Conservation (phyloP, 73 alveolate species). For the Blepharisma japonicum region DNA sequence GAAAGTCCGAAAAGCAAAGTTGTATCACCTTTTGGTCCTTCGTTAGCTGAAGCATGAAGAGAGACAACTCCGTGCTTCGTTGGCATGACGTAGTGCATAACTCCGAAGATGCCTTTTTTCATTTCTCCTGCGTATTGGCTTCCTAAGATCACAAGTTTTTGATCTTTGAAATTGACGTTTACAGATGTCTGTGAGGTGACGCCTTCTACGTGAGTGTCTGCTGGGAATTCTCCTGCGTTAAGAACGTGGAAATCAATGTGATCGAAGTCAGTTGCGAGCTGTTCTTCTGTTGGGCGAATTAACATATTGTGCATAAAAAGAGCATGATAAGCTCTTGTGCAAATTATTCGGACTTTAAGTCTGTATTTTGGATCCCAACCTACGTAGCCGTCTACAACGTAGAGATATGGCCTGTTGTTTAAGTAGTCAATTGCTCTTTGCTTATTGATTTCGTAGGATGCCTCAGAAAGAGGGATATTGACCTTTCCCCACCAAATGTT, state of each 20-base stretch:
- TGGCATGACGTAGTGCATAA: conserved; percentile 91
- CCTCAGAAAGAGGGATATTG: conserved; percentile 67
- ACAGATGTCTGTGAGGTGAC: conserved; percentile 88
- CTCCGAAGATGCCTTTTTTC: conserved; percentile 93
- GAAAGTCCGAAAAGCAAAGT: conserved; percentile 92
- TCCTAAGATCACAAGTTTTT: conserved; percentile 87
- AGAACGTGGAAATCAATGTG: conserved; percentile 66
- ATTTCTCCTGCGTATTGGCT: conserved; percentile 96
- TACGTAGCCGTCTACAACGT: conserved; percentile 86
- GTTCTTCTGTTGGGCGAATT: conserved; percentile 76
- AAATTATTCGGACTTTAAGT: conserved; percentile 70
- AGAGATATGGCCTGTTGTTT: conserved; percentile 57
- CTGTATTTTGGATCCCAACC: conserved; percentile 94
- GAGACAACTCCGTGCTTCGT: conserved; percentile 72
- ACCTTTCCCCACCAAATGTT: conserved; percentile 90
- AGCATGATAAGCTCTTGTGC: conserved; percentile 92
- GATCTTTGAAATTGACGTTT: conserved; percentile 64
- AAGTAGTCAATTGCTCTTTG: conserved; percentile 81
- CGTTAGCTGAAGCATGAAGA: conserved; percentile 91
- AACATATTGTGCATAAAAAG: conserved; percentile 95
- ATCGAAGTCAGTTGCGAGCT: conserved; percentile 54
- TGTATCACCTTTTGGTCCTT: conserved; percentile 82
- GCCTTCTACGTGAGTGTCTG: conserved; percentile 75
- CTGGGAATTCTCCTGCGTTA: conserved; percentile 92
- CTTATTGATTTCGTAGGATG: conserved; percentile 66